Conservation (phyloP, 23 red algal genomes). For the Gracilaria vermiculophylla region DNA sequence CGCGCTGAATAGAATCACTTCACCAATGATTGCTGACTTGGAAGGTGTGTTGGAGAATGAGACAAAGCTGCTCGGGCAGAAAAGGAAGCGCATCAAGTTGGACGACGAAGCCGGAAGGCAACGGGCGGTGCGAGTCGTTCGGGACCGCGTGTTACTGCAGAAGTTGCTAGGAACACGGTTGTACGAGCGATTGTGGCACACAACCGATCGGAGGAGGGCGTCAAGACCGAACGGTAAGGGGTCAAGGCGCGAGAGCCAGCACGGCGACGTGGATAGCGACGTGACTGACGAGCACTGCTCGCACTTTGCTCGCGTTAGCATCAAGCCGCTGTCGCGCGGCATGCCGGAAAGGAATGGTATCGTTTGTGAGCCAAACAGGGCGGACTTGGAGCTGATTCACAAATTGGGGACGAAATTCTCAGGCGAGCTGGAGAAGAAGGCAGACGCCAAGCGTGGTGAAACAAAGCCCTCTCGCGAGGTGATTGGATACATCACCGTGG, state of each 20-base stretch:
- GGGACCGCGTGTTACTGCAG: background rate
- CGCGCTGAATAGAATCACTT: constrained; percentile 10
- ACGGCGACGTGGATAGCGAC: background rate
- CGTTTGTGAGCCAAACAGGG: constrained; percentile 3
- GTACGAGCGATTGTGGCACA: background rate
- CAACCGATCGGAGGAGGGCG: background rate
- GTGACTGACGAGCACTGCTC: background rate
- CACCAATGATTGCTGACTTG: constrained; percentile 43
- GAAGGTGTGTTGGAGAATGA: background rate
- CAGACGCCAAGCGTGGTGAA: background rate
- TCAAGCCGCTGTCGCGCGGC: constrained; percentile 21
- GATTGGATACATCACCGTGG: constrained; percentile 34
- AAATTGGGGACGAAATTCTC: background rate
- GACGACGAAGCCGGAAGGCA: background rate
- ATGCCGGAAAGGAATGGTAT: constrained; percentile 28
- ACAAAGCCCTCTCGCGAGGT: constrained; percentile 1
- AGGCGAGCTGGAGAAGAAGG: background rate
- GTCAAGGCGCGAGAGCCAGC: background rate
- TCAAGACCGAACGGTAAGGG: background rate
- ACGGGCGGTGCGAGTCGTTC: background rate
- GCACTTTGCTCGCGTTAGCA: constrained; percentile 20
- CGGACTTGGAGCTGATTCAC: constrained; percentile 9
- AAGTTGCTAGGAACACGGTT: background rate
- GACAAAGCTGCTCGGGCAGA: background rate
- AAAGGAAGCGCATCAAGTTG: constrained; percentile 3